Conservation (phyloP, 495 filamentous ascomycete species). For the Penicillium silybi region DNA sequence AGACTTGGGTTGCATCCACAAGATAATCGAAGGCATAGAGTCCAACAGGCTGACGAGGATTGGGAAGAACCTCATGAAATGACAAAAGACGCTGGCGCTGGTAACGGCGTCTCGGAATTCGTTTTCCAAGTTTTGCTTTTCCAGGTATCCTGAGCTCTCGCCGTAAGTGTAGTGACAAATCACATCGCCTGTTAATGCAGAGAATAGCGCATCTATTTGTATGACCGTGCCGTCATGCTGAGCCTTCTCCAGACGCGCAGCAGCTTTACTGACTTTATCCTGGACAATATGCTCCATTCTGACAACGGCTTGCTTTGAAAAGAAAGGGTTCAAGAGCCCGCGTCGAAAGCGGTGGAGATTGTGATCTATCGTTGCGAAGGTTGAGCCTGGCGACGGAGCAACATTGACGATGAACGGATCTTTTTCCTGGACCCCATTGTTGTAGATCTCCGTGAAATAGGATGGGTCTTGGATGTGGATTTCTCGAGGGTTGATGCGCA, state of each 20-base stretch:
- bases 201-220: not conserved
- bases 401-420: not conserved
- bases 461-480: slow-evolving; percentile 29
- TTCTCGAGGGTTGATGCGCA: slow-evolving; percentile 29
- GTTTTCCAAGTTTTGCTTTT: not conserved
- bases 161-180: not conserved
- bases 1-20: not conserved
- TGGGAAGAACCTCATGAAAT: not conserved
- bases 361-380: not conserved
- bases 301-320: not conserved
- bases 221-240: not conserved
- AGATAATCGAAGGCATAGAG: not conserved
- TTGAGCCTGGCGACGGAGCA: not conserved
- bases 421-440: not conserved
- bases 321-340: not conserved
- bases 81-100: not conserved
- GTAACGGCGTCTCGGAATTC: not conserved
- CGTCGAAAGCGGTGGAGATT: not conserved
- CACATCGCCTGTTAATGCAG: not conserved
- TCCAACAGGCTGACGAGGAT: not conserved
- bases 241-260: not conserved
- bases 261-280: not conserved
- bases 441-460: slow-evolving; percentile 27
- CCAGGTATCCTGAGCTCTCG: not conserved
- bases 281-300: not conserved